phyloP scores from a whole-genome alignment of 2,329 filamentous ascomycete genomes.

The Westerdykella sp. region DNA sequence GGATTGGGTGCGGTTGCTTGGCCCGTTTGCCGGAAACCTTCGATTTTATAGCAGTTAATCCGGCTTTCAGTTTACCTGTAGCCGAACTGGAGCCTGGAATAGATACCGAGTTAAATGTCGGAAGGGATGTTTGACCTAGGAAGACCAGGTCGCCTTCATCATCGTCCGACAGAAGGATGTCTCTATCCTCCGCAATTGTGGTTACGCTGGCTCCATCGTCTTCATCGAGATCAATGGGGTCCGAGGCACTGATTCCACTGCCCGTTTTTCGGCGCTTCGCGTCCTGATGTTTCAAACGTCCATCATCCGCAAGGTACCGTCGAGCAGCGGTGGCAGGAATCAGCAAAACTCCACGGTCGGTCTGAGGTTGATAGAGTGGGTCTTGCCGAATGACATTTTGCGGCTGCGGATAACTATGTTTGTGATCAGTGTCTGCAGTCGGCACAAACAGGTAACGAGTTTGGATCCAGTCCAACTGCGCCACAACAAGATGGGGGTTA shows the following conservation, averaged over 20 bases:
- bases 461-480: conserved; percentile 78
- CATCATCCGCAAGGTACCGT: too few species aligned
- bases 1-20: conserved; percentile 15
- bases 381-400: conserved; percentile 37
- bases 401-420: conserved; percentile 11
- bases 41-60: conserved; percentile 10
- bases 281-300: too few species aligned
- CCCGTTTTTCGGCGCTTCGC: conserved; percentile 18
- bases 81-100: conserved; percentile 23
- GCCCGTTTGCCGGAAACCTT: conserved; percentile 19
- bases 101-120: neutral
- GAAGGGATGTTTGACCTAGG: neutral
- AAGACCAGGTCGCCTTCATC: conserved; percentile 16
- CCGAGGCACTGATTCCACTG: conserved; percentile 21
- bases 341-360: too few species aligned
- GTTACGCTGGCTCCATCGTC: conserved; percentile 39
- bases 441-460: conserved; percentile 75
- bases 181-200: conserved; percentile 46
- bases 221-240: conserved; percentile 36
- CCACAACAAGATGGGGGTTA: conserved; percentile 63
- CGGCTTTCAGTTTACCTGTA: conserved; percentile 14
- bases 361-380: conserved; percentile 17
- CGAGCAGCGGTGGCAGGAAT: too few species aligned
- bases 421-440: conserved; percentile 6
- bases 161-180: conserved; percentile 28